Conservation (phyloP, 2,329 filamentous ascomycete genomes). For the Fusarium sp. region DNA sequence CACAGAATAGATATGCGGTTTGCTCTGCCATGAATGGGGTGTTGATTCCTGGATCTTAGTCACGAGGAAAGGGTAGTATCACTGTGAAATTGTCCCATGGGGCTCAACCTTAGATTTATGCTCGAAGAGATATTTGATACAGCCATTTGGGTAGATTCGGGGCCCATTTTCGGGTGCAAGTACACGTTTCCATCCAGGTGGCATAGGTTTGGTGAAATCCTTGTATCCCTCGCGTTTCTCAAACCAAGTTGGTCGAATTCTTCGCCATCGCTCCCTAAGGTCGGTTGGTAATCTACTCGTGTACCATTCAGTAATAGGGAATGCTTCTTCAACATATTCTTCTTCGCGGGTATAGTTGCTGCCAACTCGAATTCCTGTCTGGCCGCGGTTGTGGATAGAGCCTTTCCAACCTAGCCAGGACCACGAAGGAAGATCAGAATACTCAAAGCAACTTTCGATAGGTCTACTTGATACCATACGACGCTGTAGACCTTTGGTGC, state of each 20-base stretch:
- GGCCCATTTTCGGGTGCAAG: neutral
- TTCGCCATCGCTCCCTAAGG: neutral
- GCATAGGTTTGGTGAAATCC: neutral
- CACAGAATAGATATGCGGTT: slow-evolving; percentile 10
- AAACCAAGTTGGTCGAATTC: slow-evolving; percentile 1
- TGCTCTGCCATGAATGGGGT: slow-evolving; percentile 6
- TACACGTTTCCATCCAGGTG: neutral
- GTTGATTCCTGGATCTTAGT: neutral
- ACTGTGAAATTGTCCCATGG: neutral
- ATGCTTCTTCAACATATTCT: neutral
- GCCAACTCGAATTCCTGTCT: neutral
- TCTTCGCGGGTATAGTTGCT: fast-evolving
- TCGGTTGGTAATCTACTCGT: neutral
- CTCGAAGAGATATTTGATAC: neutral
- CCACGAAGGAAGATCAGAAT: slow-evolving; percentile 10
- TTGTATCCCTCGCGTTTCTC: slow-evolving; percentile 2
- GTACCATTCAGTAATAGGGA: slow-evolving; percentile 3
- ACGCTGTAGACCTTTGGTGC: fast-evolving
- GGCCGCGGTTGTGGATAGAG: fast-evolving
- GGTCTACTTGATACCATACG: neutral
- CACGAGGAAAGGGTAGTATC: slow-evolving; percentile 17
- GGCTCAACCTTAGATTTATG: neutral
- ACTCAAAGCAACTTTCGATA: fast-evolving
- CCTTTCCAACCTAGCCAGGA: slow-evolving; percentile 22
- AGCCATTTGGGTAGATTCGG: neutral